Evolutionary conservation across 176 grass and related monocot genomes (phyloP), one percentile per base, ranked within the genome.

Genomic region (Miscanthus lutarioriparius): DNA sequence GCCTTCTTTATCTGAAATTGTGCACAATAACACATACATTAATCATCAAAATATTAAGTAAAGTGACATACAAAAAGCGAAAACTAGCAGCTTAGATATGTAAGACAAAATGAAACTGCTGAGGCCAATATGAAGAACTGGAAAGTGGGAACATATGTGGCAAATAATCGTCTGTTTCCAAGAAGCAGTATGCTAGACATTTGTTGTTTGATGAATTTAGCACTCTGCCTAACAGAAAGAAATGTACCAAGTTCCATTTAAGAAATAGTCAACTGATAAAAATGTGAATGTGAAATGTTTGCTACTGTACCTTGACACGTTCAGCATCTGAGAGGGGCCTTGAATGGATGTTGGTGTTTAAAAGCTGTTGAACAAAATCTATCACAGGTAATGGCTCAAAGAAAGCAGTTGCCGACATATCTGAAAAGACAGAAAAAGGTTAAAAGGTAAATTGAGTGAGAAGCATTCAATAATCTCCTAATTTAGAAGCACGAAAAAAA

Each of bases 371-470:
- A 16, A 93, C 91, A 88, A 95, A 98, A 63, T 90, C 91, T 16
- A 98, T 83, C 35, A 98, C 92, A 27, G 85, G 87, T 44, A 98
- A 47, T 2, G 96, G 93, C 78, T 98, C 96, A 12, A 98, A 93
- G 83, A 98, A 98, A 59, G 96, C 91, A 75, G 96, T 95, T 10
- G 96, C 94, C 2, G 96, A 98, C 91, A 98, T 95, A 87, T 98
- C 96, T 98, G 86, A 74, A 83, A 85, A 81, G 40, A 27, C 4
- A 83, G 17, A 65, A 69, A 36, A 82, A 10, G 1, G 66, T 30
- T 71, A 43, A 74, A 66, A 80, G 67, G 8, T 53, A 25, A 78
- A 67, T 77, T 22, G 19, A 67, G 23, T 22, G 28, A 70, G 0
- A 64, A 23, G n/a, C 15, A 1, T 22, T 30, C 54, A 72, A 37